Evolutionary conservation across 306 rosid genomes (phyloP).

Genomic region (Lablab purpureus): DNA sequence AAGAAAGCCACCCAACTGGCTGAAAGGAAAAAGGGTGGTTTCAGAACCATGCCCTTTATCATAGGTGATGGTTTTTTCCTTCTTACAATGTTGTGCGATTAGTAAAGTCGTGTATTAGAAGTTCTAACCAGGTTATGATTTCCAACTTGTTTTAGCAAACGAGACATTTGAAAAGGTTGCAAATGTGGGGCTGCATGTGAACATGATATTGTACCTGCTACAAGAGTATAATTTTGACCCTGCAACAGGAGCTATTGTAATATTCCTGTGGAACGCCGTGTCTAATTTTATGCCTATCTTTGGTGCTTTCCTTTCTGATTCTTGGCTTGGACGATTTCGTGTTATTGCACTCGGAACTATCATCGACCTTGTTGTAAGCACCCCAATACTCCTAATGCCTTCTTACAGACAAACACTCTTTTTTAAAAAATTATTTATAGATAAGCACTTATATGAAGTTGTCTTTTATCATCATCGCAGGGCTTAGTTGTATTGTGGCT

Average conservation of each 20-base stretch:
- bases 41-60: conserved; percentile 80
- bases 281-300: conserved; percentile 56
- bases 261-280: conserved; percentile 64
- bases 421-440: no score
- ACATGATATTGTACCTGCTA: conserved; percentile 69
- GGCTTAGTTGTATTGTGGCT: conserved; percentile 70
- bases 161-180: conserved; percentile 86
- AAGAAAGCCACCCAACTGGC: conserved; percentile 40
- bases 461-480: conserved; percentile 30
- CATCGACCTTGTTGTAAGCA: conserved; percentile 64
- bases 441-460: no score
- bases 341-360: conserved; percentile 61
- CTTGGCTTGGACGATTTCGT: conserved; percentile 73
- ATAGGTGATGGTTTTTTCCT: conserved; percentile 55
- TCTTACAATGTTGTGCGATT: background rate
- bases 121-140: conserved; percentile 7
- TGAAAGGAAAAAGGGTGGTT: conserved; percentile 69
- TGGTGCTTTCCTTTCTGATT: conserved; percentile 90
- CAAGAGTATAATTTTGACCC: conserved; percentile 57
- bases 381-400: background rate
- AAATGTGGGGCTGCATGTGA: conserved; percentile 66
- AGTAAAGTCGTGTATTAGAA: background rate
- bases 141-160: conserved; percentile 59
- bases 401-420: background rate
- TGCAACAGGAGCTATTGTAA: conserved; percentile 52